Evolutionary conservation across 371 early-diverging fungal genomes (phyloP), one percentile per base, ranked within the genome.

Genomic region (Syncephalastrum monosporum): DNA sequence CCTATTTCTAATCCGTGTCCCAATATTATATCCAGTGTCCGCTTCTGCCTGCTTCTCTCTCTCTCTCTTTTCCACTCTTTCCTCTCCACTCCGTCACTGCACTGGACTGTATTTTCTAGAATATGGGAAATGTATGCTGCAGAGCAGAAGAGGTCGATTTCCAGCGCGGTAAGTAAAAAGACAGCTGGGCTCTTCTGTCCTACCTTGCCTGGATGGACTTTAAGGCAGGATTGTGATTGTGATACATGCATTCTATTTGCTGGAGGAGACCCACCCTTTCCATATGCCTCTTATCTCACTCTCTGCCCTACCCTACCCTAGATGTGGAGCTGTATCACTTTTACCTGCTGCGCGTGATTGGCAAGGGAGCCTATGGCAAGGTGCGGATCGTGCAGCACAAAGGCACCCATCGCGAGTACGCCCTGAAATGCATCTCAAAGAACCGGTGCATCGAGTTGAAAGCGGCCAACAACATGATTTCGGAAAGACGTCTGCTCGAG

Each of bases 371-470:
- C 0, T 90, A 89, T 66, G 88, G 90, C 57, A 90, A 89, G 71
- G 88, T 91, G 16, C 85, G 91, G 14, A 88, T 94, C 8, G 92
- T 94, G 17, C 91, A 95, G 67, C 90, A 93, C 65, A 89, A 86
- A 61, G 71, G 74, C 12, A 81, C 85, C 6, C 55, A 69, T 17
- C 58, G 63, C n/a, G 55, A 79, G 29, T 85, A 80, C 57, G 85
- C 85, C 3, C 56, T 85, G 38, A 85, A 85, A 56, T 85, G 84
- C 47, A 82, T 85, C 51, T 69, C 68, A 58, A 85, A 85, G 67
- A 45, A 63, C 3, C 69, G 82, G 57, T 81, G 82, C 43, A 74
- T 83, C 42, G 75, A 79, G 43, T 63, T 79, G 52, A 71, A 74
- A 33, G 79, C 82, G 3, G 78, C 81, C 12, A 57, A 73, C 42